These are phyloP conservation scores for Phaffomyces opuntiae DNA, from an alignment of 805 yeast species.

Conservation along the genomic window DNA sequence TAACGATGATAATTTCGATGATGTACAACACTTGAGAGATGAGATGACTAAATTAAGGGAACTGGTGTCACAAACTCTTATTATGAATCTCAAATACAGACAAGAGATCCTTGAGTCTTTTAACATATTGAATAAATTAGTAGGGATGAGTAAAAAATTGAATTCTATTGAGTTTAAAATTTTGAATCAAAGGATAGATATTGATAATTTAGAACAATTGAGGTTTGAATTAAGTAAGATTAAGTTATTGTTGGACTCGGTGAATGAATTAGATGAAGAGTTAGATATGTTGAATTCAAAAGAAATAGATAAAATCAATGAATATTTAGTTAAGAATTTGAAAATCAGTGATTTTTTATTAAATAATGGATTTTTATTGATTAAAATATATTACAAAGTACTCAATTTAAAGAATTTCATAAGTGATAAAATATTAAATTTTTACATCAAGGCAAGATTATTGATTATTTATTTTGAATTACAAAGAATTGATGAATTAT, in stretches of 20 bases:
- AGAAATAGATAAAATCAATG: constrained; percentile 1
- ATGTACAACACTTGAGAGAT: neutral
- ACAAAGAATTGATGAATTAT: constrained; percentile 31
- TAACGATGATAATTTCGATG: constrained; percentile 5
- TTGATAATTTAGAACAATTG: constrained; percentile 2
- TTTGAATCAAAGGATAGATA: constrained; percentile 4
- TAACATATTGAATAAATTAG: neutral
- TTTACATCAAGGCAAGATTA: constrained; percentile 60
- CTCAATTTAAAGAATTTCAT: constrained; percentile 45
- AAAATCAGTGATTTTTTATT: constrained; percentile 8
- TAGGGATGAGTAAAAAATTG: neutral
- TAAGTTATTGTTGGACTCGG: constrained; percentile 2
- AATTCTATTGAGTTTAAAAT: constrained; percentile 5
- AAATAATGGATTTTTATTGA: constrained; percentile 19
- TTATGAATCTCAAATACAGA: constrained; percentile 3
- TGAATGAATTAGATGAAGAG: constrained; percentile 5
- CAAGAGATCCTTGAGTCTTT: constrained; percentile 7
- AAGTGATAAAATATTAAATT: constrained; percentile 45
- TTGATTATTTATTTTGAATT: constrained; percentile 59
- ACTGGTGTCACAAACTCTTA: constrained; percentile 4
- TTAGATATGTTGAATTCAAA: neutral
- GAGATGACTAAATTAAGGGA: constrained; percentile 3
- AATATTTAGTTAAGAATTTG: constrained; percentile 4
- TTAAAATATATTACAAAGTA: constrained; percentile 25
- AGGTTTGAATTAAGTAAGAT: constrained; percentile 3